Evolutionary conservation across 306 rosid genomes (phyloP).

Genomic region (Cyclanthera cordifolia): DNA sequence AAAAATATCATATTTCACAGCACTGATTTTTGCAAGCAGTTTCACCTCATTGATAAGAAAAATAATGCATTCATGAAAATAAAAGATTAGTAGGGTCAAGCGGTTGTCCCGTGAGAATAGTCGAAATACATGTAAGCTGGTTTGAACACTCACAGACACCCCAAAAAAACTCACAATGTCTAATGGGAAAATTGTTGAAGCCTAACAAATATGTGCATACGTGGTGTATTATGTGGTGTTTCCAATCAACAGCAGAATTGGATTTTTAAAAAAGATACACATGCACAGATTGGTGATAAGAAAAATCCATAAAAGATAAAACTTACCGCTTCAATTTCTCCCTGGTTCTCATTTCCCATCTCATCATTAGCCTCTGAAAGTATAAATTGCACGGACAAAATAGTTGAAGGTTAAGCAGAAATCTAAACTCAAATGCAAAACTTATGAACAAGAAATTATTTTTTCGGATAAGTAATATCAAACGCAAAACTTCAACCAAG

Average conservation of each 20-base stretch:
- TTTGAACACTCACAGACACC: no score
- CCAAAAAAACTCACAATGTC: background rate
- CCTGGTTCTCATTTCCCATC: slow-evolving; percentile 10
- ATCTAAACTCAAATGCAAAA: background rate
- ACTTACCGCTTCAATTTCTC: slow-evolving; percentile 44
- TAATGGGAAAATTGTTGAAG: background rate
- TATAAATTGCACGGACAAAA: background rate
- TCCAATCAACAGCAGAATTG: background rate
- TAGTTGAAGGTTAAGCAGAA: background rate
- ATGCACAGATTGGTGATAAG: background rate
- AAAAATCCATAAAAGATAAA: slow-evolving; percentile 8
- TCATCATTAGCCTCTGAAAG: slow-evolving; percentile 33
- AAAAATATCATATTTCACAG: no score
- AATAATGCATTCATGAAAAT: background rate
- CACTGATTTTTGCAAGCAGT: background rate
- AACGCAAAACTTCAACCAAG: background rate
- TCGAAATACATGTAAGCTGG: no score
- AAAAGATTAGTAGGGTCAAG: background rate
- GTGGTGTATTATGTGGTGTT: no score
- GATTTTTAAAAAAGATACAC: background rate
- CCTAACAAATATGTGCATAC: no score
- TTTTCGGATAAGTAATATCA: background rate
- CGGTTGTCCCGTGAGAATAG: no score
- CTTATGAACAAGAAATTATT: no score
- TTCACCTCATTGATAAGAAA: background rate